These are phyloP conservation scores for Mentha longifolia DNA, from an alignment of 257 asterid species.

Conservation along the genomic window DNA sequence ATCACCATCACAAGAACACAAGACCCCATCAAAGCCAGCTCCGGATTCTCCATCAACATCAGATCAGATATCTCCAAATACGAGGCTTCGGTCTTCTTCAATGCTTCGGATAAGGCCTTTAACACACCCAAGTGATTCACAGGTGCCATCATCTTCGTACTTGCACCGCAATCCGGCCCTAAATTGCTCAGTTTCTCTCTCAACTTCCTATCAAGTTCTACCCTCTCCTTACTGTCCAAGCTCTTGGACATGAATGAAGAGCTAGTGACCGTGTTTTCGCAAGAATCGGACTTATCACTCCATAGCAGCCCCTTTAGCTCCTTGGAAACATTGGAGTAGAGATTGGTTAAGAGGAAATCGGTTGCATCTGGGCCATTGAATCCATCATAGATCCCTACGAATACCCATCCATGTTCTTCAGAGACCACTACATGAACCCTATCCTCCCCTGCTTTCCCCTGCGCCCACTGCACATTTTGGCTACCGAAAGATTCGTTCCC, in stretches of 20 bases:
- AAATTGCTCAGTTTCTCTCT: slow-evolving; percentile 52
- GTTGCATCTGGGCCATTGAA: slow-evolving; percentile 97
- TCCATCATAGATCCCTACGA: slow-evolving; percentile 93
- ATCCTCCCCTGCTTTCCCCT: slow-evolving; percentile 97
- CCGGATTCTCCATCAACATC: slow-evolving; percentile 89
- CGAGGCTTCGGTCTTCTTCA: slow-evolving; percentile 76
- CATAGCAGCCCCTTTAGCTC: slow-evolving; percentile 84
- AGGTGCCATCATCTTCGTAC: background rate
- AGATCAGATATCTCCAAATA: slow-evolving; percentile 84
- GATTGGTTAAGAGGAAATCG: slow-evolving; percentile 71
- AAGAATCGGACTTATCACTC: slow-evolving; percentile 61
- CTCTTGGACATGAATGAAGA: slow-evolving; percentile 37
- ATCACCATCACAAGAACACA: slow-evolving; percentile 93
- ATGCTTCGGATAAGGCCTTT: slow-evolving; percentile 79
- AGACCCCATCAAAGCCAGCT: slow-evolving; percentile 95
- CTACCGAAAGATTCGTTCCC: slow-evolving; percentile 69
- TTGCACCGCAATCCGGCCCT: slow-evolving; percentile 45
- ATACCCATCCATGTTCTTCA: slow-evolving; percentile 89
- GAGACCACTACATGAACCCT: slow-evolving; percentile 85
- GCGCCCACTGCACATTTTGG: slow-evolving; percentile 96
- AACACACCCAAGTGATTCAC: slow-evolving; percentile 73
- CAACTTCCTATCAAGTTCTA: slow-evolving; percentile 46
- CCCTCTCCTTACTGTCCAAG: slow-evolving; percentile 52
- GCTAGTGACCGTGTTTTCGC: slow-evolving; percentile 31
- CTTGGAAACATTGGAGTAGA: slow-evolving; percentile 70